Evolutionary conservation across 352 stramenopile species (phyloP).

Genomic region (Phytophthora sansomeana): DNA sequence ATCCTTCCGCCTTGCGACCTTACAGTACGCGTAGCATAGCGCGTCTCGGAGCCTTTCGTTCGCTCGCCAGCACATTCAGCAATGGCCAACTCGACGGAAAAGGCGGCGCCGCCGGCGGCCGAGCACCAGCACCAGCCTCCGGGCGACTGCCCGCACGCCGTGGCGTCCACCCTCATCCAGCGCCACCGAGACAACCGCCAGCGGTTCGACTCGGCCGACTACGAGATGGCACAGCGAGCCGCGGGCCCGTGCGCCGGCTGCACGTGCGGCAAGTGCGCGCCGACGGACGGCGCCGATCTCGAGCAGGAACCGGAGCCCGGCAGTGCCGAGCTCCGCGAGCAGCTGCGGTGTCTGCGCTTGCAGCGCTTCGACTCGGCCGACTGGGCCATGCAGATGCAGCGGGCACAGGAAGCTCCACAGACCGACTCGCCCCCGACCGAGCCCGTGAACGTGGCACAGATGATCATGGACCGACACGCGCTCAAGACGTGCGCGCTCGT

Average conservation of each 20-base stretch:
- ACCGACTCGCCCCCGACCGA: slow-evolving; percentile 11
- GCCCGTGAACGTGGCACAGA: slow-evolving; percentile 49
- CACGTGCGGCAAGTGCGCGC: slow-evolving; percentile 30
- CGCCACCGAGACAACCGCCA: slow-evolving; percentile 61
- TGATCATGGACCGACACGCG: slow-evolving; percentile 68
- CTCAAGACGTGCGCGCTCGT: slow-evolving; percentile 62
- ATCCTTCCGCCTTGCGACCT: slow-evolving; percentile 26
- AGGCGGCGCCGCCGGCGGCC: slow-evolving; percentile 6
- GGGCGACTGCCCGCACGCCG: slow-evolving; percentile 30
- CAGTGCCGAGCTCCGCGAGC: slow-evolving; percentile 34
- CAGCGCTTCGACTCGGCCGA: slow-evolving; percentile 84
- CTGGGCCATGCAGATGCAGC: slow-evolving; percentile 59
- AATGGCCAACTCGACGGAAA: slow-evolving; percentile 33
- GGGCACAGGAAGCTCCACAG: slow-evolving; percentile 15
- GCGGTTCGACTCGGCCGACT: slow-evolving; percentile 82
- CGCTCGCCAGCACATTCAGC: background rate
- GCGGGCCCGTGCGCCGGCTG: slow-evolving; percentile 34
- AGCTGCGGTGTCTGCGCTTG: slow-evolving; percentile 60
- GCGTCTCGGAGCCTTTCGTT: slow-evolving; percentile 14
- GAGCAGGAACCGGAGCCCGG: slow-evolving; percentile 54
- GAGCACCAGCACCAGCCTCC: slow-evolving; percentile 27
- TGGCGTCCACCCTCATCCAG: slow-evolving; percentile 60
- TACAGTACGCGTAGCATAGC: slow-evolving; percentile 2
- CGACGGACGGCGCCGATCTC: slow-evolving; percentile 35
- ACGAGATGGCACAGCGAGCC: slow-evolving; percentile 53